Evolutionary conservation across 2,329 filamentous ascomycete species (phyloP).

Genomic region (Penicillium corylophilum): DNA sequence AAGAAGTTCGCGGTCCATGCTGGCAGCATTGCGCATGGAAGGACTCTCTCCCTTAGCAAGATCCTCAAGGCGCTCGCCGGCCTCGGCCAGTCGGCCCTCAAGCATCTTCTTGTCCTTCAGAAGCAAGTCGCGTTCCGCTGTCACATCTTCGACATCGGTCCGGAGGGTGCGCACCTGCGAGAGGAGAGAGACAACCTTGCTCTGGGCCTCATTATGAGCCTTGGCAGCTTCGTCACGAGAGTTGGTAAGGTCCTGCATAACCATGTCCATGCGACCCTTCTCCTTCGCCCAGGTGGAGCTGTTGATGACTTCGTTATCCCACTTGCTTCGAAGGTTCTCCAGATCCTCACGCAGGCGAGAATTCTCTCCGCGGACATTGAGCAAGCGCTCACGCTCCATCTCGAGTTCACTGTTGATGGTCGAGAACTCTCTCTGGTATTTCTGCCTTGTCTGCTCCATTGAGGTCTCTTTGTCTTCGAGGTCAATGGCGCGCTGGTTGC

Average conservation of each 20-base stretch:
- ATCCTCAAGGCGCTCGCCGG: slow-evolving; percentile 83
- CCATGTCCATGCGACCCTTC: slow-evolving; percentile 86
- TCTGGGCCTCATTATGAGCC: slow-evolving; percentile 91
- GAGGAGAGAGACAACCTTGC: slow-evolving; percentile 85
- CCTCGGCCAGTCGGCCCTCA: slow-evolving; percentile 79
- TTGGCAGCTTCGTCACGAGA: slow-evolving; percentile 92
- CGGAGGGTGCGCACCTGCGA: slow-evolving; percentile 85
- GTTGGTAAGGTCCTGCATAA: slow-evolving; percentile 80
- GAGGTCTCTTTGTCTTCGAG: slow-evolving; percentile 95
- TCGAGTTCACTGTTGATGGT: slow-evolving; percentile 89
- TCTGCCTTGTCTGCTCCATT: slow-evolving; percentile 95
- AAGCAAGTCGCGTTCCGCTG: slow-evolving; percentile 79
- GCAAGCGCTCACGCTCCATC: slow-evolving; percentile 83
- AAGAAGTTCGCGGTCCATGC: slow-evolving; percentile 82
- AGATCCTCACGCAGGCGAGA: slow-evolving; percentile 89
- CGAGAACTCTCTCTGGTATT: slow-evolving; percentile 92
- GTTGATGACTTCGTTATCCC: slow-evolving; percentile 97
- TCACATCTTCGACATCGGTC: slow-evolving; percentile 79
- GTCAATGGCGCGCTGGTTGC: slow-evolving; percentile 90
- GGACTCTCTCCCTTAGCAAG: slow-evolving; percentile 82
- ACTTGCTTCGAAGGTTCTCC: slow-evolving; percentile 90
- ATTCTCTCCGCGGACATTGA: slow-evolving; percentile 82
- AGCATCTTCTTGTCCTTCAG: slow-evolving; percentile 87
- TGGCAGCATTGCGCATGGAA: slow-evolving; percentile 83
- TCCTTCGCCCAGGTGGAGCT: slow-evolving; percentile 98